These are phyloP conservation scores for Acanthamoeba castellanii DNA, from an alignment of 208 protist genomes.

Conservation along the genomic window DNA sequence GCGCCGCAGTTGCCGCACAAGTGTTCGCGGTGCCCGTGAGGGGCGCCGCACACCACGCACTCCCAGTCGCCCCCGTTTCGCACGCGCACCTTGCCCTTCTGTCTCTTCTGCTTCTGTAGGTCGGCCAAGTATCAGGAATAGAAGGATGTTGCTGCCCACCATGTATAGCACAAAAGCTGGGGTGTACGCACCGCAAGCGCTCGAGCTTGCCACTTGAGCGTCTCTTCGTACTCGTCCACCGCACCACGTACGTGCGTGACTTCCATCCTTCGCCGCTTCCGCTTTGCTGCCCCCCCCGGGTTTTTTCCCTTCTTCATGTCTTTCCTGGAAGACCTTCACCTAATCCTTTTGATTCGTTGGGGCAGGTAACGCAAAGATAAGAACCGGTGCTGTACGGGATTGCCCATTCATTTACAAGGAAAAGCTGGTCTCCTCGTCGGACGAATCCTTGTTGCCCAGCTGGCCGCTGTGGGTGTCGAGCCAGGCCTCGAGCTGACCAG, in stretches of 20 bases:
- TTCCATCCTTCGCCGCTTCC: not conserved
- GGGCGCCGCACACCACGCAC: not conserved
- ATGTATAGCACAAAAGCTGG: not conserved
- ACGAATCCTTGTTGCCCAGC: not conserved
- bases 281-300: not conserved
- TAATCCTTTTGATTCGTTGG: too few species aligned
- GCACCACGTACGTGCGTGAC: not conserved
- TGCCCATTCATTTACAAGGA: not conserved
- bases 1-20: not conserved
- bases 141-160: not conserved
- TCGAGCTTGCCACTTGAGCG: not conserved
- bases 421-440: not conserved
- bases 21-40: not conserved
- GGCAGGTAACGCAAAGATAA: too few species aligned
- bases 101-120: not conserved
- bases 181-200: not conserved
- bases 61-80: not conserved
- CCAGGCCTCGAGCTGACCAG: slow-evolving; percentile 58
- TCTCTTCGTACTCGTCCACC: not conserved
- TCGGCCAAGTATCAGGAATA: not conserved
- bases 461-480: not conserved
- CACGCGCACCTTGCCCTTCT: not conserved
- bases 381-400: too few species aligned
- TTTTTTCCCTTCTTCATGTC: too few species aligned
- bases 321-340: too few species aligned